Conservation (phyloP, 208 protist genomes). For the Leishmania braziliensis region DNA sequence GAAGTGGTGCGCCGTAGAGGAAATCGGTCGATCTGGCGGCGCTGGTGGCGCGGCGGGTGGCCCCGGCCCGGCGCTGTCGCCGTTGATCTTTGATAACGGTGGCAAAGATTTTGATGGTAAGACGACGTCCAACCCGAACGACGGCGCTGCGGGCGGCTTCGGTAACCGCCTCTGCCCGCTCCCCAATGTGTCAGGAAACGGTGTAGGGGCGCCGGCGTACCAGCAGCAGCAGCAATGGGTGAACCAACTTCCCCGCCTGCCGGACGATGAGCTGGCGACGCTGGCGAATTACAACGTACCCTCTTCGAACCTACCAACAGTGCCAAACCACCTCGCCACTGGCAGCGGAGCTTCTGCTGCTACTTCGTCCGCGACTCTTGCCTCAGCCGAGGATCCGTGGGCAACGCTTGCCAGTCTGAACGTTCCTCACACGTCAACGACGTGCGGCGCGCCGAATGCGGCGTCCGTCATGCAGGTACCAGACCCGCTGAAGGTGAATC, state of each 20-base stretch:
- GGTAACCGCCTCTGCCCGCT: slow-evolving; percentile 2
- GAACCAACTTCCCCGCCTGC: slow-evolving; percentile 44
- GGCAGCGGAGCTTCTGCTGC: not conserved
- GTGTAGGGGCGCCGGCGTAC: not conserved
- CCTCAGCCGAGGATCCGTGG: slow-evolving; percentile 39
- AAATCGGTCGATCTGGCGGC: slow-evolving; percentile 6
- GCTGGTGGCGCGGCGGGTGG: not conserved
- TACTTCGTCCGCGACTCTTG: not conserved
- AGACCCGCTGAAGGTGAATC: slow-evolving; percentile 63
- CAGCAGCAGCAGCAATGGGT: slow-evolving; percentile 27
- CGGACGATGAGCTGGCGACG: slow-evolving; percentile 53
- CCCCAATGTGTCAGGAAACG: not conserved
- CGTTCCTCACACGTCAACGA: slow-evolving; percentile 41
- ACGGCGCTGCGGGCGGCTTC: not conserved
- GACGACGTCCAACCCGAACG: not conserved
- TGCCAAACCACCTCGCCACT: not conserved
- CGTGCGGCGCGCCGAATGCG: slow-evolving; percentile 10
- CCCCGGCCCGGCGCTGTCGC: slow-evolving; percentile 17
- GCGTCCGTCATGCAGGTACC: slow-evolving; percentile 30
- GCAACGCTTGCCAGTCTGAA: slow-evolving; percentile 48
- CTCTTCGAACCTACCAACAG: slow-evolving; percentile 21
- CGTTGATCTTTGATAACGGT: slow-evolving; percentile 28
- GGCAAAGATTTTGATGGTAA: slow-evolving; percentile 7
- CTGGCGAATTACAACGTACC: slow-evolving; percentile 66
- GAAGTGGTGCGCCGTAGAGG: slow-evolving; percentile 37